These are phyloP conservation scores for Modicella reniformis DNA, from an alignment of 371 early-diverging fungal genomes.

Conservation along the genomic window DNA sequence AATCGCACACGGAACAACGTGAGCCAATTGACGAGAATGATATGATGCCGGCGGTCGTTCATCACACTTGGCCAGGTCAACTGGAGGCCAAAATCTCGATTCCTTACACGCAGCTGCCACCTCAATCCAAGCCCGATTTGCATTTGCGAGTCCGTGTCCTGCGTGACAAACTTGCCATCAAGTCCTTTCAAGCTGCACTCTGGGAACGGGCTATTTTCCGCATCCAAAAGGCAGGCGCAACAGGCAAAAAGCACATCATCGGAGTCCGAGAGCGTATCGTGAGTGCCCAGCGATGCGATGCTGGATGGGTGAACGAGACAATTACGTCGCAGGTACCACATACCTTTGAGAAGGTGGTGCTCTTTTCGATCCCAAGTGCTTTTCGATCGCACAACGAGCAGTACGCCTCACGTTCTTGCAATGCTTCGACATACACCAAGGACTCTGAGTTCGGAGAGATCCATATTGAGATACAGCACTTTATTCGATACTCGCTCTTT, in stretches of 20 bases:
- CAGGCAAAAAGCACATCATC: constrained; percentile 35
- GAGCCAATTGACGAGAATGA: constrained; percentile 22
- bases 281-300: constrained; percentile 47
- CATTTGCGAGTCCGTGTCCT: constrained; percentile 45
- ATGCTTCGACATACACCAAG: constrained; percentile 30
- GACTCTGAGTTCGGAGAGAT: constrained; percentile 49
- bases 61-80: constrained; percentile 49
- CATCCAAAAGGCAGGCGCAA: constrained; percentile 32
- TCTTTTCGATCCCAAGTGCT: constrained; percentile 43
- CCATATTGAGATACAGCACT: constrained; percentile 49
- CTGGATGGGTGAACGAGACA: constrained; percentile 45
- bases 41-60: constrained; percentile 28
- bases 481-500: constrained; percentile 50
- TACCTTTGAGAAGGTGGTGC: constrained; percentile 51
- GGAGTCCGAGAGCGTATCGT: constrained; percentile 44
- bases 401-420: constrained; percentile 29
- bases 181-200: constrained; percentile 48
- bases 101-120: constrained; percentile 36
- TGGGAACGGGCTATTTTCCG: constrained; percentile 48
- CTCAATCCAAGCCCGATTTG: constrained; percentile 39
- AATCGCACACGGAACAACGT: constrained; percentile 12
- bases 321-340: constrained; percentile 40
- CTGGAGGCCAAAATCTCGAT: constrained; percentile 38
- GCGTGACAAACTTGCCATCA: constrained; percentile 29
- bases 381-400: constrained; percentile 36